Base-by-base conservation (phyloP, 2,329 filamentous ascomycete species). In the Penicillium digitatum region DNA sequence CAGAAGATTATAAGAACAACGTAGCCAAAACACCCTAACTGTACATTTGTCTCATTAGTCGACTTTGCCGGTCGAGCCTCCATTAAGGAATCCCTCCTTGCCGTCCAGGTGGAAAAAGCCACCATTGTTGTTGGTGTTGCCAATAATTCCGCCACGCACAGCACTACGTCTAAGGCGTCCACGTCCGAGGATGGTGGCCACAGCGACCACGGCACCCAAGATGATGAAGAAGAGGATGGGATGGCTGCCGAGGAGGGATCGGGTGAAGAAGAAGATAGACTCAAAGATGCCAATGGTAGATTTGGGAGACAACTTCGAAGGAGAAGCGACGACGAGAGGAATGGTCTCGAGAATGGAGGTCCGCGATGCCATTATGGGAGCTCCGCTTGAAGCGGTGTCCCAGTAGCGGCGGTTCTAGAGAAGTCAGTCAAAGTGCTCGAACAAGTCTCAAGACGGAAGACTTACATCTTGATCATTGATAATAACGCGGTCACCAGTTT, bases 381-480 rank as follows among this genome's bases (percentile, higher is more conserved):
- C 93, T 62, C 92, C 93, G 3, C 90, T 94, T 58, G 88, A 87
- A 44, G 92, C 96, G 31, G 82, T 85, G 70, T 99, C 94, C 94
- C 94, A 99, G 78, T 95, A 99, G 61, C 88, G 86, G 65, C 89
- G 91, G 76, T 90, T 91, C 90, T 95, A 67, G 56, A 8, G 9
- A 22, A 47, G 74, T 67, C 59, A 58, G 56, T 47, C 49, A 49
- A 18, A 52, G 63, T 49, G 48, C 45, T 8, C 45, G 18, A 20
- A 27, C 18, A 1, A 11, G n/a, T 34, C 27, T 7, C 9, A 42
- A 4, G 3, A 12, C 24, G 46, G 37, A 18, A 20, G 24, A 81
- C 89, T 87, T 79, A 95, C 91, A 73, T 95, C 91, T 79, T 97
- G 90, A 66, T 99, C 94, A 64, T 96, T 96, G 76, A 99, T 94